A percentile compares a stretch with the other conserved stretches of the same genome.
phyloP scores from a whole-genome alignment of 257 asterid species.

The Solanum stenotomum region DNA sequence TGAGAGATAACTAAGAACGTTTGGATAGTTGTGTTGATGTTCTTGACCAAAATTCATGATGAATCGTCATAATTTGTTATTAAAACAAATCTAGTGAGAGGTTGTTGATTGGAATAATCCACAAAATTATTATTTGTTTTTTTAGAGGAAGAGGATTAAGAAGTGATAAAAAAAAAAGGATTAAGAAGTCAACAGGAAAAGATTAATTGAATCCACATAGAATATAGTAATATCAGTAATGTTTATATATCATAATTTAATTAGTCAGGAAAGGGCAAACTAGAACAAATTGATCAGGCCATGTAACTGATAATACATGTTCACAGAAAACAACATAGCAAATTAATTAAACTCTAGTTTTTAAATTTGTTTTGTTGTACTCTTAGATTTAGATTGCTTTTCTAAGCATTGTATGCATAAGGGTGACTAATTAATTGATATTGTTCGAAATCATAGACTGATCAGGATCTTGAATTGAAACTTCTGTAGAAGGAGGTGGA shows the following conservation, averaged over 20 bases:
- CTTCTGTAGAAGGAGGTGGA: not conserved
- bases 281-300: not conserved
- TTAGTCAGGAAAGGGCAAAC: not conserved
- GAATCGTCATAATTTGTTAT: no score
- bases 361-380: not conserved
- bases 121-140: not conserved
- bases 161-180: not conserved
- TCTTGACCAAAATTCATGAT: not conserved
- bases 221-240: not conserved
- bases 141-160: not conserved
- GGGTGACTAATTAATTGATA: not conserved
- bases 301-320: not conserved
- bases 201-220: not conserved
- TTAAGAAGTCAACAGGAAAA: not conserved
- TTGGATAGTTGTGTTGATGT: not conserved
- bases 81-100: not conserved
- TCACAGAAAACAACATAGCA: not conserved
- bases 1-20: not conserved
- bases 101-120: not conserved
- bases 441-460: not conserved
- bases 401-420: not conserved
- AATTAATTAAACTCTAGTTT: not conserved
- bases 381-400: not conserved
- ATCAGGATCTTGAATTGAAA: not conserved
- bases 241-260: not conserved